Evolutionary conservation across 2,329 filamentous ascomycete species (phyloP).

Genomic region (Aspergillus candidus): DNA sequence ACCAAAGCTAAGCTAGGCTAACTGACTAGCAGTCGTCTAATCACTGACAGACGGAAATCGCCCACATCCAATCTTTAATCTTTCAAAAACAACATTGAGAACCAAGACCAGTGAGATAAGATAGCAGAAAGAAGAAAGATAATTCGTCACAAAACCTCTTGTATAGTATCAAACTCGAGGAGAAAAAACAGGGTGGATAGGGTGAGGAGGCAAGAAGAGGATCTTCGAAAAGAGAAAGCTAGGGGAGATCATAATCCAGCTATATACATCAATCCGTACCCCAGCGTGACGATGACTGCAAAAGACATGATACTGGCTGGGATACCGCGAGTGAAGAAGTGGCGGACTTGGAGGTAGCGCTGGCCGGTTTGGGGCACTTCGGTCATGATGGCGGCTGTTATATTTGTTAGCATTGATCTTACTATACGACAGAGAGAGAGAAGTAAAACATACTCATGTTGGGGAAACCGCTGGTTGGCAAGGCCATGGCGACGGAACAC

Average conservation of each 20-base stretch:
- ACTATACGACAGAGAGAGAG: constrained; percentile 12
- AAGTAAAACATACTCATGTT: constrained; percentile 83
- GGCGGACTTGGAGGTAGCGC: constrained; percentile 82
- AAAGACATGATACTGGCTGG: constrained; percentile 79
- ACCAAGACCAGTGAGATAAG: no score
- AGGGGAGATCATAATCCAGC: constrained; percentile 51
- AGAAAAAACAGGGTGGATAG: no score
- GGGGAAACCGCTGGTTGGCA: constrained; percentile 93
- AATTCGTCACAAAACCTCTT: no score
- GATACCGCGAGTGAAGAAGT: constrained; percentile 91
- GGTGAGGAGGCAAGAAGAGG: background rate
- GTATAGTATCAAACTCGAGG: no score
- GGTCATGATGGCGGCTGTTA: constrained; percentile 92
- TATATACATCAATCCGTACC: constrained; percentile 82
- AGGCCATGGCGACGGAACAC: constrained; percentile 95
- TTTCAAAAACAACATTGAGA: no score
- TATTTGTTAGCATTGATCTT: constrained; percentile 7
- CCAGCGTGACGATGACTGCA: constrained; percentile 75
- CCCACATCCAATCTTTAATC: no score
- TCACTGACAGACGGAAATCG: no score
- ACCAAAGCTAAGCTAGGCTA: no score
- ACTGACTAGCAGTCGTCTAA: no score
- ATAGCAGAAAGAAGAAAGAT: no score
- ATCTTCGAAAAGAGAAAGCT: background rate
- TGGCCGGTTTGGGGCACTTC: constrained; percentile 87